These are phyloP conservation scores for Syzygium aromaticum DNA, from an alignment of 345 rosid genomes.

Conservation along the genomic window DNA sequence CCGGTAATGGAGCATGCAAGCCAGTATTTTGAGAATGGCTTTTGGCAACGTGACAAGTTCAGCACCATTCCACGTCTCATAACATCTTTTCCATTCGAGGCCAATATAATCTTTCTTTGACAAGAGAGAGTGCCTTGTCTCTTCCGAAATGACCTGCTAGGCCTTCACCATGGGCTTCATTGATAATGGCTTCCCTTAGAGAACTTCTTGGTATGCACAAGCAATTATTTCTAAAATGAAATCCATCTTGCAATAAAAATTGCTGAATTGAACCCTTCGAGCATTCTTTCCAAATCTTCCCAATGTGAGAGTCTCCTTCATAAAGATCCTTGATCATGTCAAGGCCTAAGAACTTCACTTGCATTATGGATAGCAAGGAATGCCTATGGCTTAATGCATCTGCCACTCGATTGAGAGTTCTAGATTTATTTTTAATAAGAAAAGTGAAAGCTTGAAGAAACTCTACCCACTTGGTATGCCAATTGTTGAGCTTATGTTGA, in stretches of 20 bases:
- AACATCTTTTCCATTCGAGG: not conserved
- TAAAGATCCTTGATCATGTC: not conserved
- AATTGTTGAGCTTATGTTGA: too few species aligned
- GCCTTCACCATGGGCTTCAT: too few species aligned
- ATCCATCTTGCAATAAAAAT: not conserved
- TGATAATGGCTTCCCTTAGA: too few species aligned
- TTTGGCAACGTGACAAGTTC: not conserved
- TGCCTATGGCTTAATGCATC: too few species aligned
- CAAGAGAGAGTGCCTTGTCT: not conserved
- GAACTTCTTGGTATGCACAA: not conserved
- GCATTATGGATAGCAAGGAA: not conserved
- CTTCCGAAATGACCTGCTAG: too few species aligned
- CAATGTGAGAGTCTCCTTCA: not conserved
- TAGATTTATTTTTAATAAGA: too few species aligned
- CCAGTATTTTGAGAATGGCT: not conserved
- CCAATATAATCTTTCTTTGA: not conserved
- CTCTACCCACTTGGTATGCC: too few species aligned
- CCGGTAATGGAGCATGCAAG: not conserved
- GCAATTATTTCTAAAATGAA: not conserved
- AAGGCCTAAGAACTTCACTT: not conserved
- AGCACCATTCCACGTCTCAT: not conserved
- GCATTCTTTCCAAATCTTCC: not conserved
- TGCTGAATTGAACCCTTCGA: not conserved
- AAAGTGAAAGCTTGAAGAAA: too few species aligned
- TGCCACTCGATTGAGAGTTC: too few species aligned